Evolutionary conservation across 164 flowering plant species (phyloP).

Genomic region (Magnolia kwangsiensis): DNA sequence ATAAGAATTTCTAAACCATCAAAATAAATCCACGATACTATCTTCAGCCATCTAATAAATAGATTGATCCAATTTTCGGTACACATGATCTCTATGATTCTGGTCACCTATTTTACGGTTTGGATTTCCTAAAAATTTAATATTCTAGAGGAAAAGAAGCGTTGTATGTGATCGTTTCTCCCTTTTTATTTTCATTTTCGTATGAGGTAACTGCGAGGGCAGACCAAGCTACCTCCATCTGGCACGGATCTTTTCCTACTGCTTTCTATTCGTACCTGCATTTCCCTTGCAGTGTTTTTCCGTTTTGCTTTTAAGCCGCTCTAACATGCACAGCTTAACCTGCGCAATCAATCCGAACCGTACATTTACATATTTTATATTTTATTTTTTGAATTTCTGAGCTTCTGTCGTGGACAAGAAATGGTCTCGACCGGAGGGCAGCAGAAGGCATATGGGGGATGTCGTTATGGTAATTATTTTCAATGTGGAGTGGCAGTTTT

Average conservation of each 20-base stretch:
- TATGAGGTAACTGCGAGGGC: too few species aligned
- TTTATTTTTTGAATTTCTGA: neutral
- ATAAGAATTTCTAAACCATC: too few species aligned
- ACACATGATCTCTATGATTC: too few species aligned
- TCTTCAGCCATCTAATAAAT: too few species aligned
- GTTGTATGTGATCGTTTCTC: too few species aligned
- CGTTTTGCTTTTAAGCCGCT: neutral
- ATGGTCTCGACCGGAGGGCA: neutral
- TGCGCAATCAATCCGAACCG: neutral
- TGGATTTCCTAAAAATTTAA: too few species aligned
- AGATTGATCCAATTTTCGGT: too few species aligned
- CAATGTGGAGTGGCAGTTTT: slow-evolving; percentile 1
- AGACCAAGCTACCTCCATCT: too few species aligned
- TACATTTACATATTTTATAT: neutral
- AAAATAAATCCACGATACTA: too few species aligned
- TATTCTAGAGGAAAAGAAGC: too few species aligned
- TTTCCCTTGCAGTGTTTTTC: neutral
- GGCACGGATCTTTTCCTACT: neutral
- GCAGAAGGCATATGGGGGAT: neutral
- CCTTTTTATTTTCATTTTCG: too few species aligned
- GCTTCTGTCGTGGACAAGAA: slow-evolving; percentile 1
- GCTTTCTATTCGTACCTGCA: neutral
- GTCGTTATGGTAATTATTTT: slow-evolving; percentile 11
- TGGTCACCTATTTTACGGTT: too few species aligned
- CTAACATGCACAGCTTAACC: neutral